Base-by-base conservation (phyloP, 1,284 basidiomycete genomes). In the Phylloboletellus chloephorus region DNA sequence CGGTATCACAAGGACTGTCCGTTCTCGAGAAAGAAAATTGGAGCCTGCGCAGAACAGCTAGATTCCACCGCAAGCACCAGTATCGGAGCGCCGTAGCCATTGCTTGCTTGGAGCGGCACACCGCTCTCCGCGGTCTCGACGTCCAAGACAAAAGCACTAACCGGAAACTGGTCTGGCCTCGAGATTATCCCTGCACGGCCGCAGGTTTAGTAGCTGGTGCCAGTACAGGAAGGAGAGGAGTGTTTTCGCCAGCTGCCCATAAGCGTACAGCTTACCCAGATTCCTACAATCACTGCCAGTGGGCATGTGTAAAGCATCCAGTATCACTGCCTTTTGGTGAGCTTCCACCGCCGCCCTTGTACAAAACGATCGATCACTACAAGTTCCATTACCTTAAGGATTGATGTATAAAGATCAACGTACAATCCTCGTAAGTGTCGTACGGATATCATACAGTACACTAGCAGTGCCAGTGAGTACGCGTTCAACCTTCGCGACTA, bases 401-500 rank as follows among this genome's bases (percentile, higher is more conserved):
- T n/a, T n/a, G n/a, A n/a, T n/a, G n/a, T n/a, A n/a, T n/a, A n/a
- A n/a, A n/a, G n/a, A 10, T 25, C 28, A 17, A 30, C 20, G 2
- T 32, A 11, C 37, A 48, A 37, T 41, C 32, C 3, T 30, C n/a
- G 24, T 41, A 2, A 50, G 31, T 30, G 7, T 39, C 25, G 31
- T 37, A 49, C 49, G 41, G 37, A 39, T 44, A 56, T 54, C 41
- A 47, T 49, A 54, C 48, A 47, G 35, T 40, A 32, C 43, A 41
- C 45, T 11, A 31, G 22, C 37, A 13, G 31, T 41, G 31, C 34
- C 22, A 34, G 49, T 45, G 36, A 39, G 44, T 43, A 31, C 35
- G 33, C 38, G 42, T 16, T 38, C 31, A 16, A 22, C 7, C 35
- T 43, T 41, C 49, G 12, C 25, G 13, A 23, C 45, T 19, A 17